Evolutionary conservation across 2,329 filamentous ascomycete species (phyloP).

Genomic region (Cladosporium oxysporum): DNA sequence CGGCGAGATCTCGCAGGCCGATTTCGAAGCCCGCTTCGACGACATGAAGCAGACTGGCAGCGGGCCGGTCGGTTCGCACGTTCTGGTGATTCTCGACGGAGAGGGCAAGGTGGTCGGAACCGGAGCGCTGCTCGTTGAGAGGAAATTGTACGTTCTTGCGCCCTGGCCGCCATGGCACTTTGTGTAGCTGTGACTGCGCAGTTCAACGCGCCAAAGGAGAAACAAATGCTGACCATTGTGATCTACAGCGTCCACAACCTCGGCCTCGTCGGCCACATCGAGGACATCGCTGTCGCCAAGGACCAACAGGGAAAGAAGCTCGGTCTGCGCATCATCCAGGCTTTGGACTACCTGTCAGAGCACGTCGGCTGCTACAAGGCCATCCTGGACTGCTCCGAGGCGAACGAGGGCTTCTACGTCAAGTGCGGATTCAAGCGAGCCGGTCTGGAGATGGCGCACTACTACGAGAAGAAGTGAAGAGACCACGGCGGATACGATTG

Average conservation of each 20-base stretch:
- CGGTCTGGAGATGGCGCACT: constrained; percentile 95
- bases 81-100: constrained; percentile 81
- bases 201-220: neutral
- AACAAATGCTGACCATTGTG: neutral
- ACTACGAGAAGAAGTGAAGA: constrained; percentile 56
- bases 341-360: constrained; percentile 83
- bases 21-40: constrained; percentile 78
- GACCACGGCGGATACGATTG: neutral
- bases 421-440: constrained; percentile 95
- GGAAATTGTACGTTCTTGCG: constrained; percentile 73
- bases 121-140: constrained; percentile 85
- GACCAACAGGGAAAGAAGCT: constrained; percentile 98
- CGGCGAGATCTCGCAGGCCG: constrained; percentile 74
- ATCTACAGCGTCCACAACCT: constrained; percentile 67
- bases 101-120: constrained; percentile 77
- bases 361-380: constrained; percentile 94
- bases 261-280: constrained; percentile 88
- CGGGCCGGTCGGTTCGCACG: constrained; percentile 69
- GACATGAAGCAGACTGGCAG: constrained; percentile 65
- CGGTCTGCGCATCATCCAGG: constrained; percentile 88
- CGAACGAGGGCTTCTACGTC: constrained; percentile 96
- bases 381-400: constrained; percentile 93
- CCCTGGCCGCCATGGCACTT: neutral
- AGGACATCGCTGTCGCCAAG: constrained; percentile 93
- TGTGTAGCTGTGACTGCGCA: neutral